Conservation (phyloP, 208 protist species). For the Crithidia brevicula region DNA sequence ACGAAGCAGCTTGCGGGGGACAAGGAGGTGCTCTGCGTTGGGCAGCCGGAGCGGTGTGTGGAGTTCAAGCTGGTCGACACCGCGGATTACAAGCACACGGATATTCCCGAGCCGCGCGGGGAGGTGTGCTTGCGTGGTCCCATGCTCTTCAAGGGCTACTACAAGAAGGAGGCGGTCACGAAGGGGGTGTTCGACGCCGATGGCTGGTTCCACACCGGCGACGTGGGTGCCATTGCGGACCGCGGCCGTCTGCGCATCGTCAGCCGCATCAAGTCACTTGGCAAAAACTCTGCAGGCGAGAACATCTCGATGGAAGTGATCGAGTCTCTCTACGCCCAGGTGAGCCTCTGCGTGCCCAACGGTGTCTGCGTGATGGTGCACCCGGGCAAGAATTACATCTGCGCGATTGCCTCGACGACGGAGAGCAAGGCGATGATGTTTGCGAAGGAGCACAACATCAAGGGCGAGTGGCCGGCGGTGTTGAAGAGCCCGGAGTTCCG, state of each 20-base stretch:
- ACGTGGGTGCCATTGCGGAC: conserved; percentile 71
- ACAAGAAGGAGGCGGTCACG: conserved; percentile 83
- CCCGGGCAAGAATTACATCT: conserved; percentile 58
- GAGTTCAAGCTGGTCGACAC: conserved; percentile 94
- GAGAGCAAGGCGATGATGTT: conserved; percentile 63
- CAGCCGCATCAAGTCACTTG: conserved; percentile 87
- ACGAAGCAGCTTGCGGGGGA: conserved; percentile 67
- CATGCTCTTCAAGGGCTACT: conserved; percentile 89
- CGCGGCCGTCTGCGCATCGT: conserved; percentile 58
- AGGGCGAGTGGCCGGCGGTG: conserved; percentile 45
- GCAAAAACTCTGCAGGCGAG: conserved; percentile 86
- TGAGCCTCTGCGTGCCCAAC: conserved; percentile 56
- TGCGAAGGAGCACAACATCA: conserved; percentile 40
- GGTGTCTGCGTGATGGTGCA: conserved; percentile 65
- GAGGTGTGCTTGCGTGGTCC: conserved; percentile 84
- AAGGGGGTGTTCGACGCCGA: conserved; percentile 64
- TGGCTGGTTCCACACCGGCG: conserved; percentile 91
- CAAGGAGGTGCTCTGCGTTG: conserved; percentile 52
- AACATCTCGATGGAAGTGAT: conserved; percentile 89
- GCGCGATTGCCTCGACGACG: conserved; percentile 56
- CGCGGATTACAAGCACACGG: conserved; percentile 84
- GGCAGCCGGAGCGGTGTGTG: conserved; percentile 54
- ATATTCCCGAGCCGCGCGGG: conserved; percentile 74
- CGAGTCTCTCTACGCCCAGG: conserved; percentile 66
- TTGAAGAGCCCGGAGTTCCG: conserved; percentile 49